A percentile compares a stretch with the other conserved stretches of the same genome.
These are phyloP conservation scores for Gyrodon lividus DNA, from an alignment of 768 basidiomycete species.

Conservation along the genomic window DNA sequence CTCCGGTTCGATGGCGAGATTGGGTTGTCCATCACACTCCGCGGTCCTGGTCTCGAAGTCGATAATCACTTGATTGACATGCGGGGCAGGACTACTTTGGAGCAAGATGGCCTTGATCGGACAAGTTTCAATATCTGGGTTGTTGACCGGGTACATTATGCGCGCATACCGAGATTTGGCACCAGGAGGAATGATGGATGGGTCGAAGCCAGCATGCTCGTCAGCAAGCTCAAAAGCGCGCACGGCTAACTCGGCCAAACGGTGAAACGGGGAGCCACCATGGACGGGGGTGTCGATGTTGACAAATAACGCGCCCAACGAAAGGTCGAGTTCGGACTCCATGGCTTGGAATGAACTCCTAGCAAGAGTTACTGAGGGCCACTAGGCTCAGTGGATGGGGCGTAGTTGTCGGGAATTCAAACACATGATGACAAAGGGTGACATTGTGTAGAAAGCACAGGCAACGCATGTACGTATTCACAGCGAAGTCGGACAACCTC, in stretches of 20 bases:
- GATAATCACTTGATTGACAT: conserved; percentile 12
- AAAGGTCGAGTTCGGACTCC: conserved; percentile 14
- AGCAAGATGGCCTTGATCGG: conserved; percentile 17
- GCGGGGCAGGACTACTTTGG: conserved; percentile 8
- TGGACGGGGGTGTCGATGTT: conserved; percentile 7
- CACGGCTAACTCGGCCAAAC: conserved; percentile 19
- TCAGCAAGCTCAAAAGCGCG: conserved; percentile 16
- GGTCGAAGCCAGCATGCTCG: background rate
- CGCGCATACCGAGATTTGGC: conserved; percentile 14
- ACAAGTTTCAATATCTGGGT: background rate
- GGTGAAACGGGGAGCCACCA: conserved; percentile 4
- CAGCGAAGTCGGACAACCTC: too few species aligned
- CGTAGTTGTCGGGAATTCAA: too few species aligned
- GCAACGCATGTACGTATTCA: too few species aligned
- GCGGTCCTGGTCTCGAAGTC: conserved; percentile 18
- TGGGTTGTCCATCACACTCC: conserved; percentile 10
- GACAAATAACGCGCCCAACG: conserved; percentile 14
- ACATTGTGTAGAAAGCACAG: background rate
- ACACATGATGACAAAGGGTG: background rate
- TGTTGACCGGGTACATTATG: conserved; percentile 13
- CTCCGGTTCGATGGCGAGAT: conserved; percentile 17
- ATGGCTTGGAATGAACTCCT: too few species aligned
- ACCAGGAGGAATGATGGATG: background rate
- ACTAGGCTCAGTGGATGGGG: too few species aligned
- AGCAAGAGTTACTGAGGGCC: too few species aligned